Evolutionary conservation across 148 eudicot genomes (phyloP), one percentile per base, ranked within the genome.

Genomic region (Cornus florida): DNA sequence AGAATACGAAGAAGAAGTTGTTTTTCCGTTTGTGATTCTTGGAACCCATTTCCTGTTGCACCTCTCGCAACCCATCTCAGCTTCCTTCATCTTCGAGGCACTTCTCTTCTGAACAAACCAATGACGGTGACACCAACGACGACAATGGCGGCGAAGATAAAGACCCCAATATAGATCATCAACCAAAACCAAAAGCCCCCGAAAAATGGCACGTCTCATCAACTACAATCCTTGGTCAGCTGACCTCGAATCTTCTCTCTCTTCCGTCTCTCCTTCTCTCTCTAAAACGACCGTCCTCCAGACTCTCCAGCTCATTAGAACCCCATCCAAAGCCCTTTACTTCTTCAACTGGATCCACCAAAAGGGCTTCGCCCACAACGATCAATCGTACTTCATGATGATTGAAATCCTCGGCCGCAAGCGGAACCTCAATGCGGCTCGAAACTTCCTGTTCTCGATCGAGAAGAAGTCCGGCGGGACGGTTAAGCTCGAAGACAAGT

Each of bases 251-350:
- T 77, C 85, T 28, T 35, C 67, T 70, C 81, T 84, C 50, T 74
- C 87, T 32, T 16, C 85, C 10, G 70, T 57, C 78, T 67, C 81
- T 48, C 80, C 74, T 59, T 60, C 88, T 67, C 83, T 87, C 78
- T 85, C 88, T 43, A 80, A 76, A 39, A 87, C 90, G 62, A 73
- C 81, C 56, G 76, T 87, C 77, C 87, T 85, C 79, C 86, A 83
- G 33, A 81, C 86, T 24, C 83, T 87, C 65, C 84, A 79, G 79
- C 79, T 78, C 74, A 81, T 87, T 43, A 76, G 78, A 48, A 43
- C 59, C 77, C 86, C 88, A 1, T 79, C 85, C 10, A 81, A 83
- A 78, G 84, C 90, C 60, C 83, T 87, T 28, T 81, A 79, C 19
- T 87, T 87, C 80, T 85, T 87, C 83, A 80, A 85, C 73, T 85